These are phyloP conservation scores for Gossypium schwendimanii DNA, from an alignment of 441 rosid species.

Conservation along the genomic window DNA sequence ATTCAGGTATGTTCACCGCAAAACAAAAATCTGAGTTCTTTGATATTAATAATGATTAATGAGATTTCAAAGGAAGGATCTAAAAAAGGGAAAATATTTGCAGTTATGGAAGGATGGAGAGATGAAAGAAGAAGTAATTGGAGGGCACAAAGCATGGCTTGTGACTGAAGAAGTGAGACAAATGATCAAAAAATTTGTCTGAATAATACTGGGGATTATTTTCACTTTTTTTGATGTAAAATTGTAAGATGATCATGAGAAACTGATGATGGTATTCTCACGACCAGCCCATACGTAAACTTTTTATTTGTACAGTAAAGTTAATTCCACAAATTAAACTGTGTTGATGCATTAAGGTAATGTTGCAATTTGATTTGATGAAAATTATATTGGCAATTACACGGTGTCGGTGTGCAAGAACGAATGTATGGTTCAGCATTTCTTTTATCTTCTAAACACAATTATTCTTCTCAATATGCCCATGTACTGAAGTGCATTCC, in stretches of 20 bases:
- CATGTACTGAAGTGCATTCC: too few species aligned
- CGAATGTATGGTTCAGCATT: background rate
- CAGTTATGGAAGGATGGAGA: conserved; percentile 88
- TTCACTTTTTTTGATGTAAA: background rate
- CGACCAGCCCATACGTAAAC: background rate
- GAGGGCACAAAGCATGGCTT: conserved; percentile 84
- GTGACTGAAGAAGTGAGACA: conserved; percentile 71
- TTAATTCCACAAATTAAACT: background rate
- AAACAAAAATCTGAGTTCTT: background rate
- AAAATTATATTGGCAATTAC: too few species aligned
- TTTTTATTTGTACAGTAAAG: background rate
- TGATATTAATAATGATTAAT: background rate
- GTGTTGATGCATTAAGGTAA: background rate
- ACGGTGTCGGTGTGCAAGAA: too few species aligned
- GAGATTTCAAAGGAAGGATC: background rate
- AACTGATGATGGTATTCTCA: background rate
- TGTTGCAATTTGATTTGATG: background rate
- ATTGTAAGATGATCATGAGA: background rate
- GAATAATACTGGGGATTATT: background rate
- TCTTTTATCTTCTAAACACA: too few species aligned
- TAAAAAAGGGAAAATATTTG: background rate
- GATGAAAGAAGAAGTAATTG: conserved; percentile 79
- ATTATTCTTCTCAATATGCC: too few species aligned
- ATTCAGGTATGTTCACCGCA: conserved; percentile 48
- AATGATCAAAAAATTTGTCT: conserved; percentile 44